Percentiles rank a stretch among this genome's conserved stretches.
Evolutionary conservation across 2,329 filamentous ascomycete genomes (phyloP).

Genomic region (Zasmidium citrigriseum): DNA sequence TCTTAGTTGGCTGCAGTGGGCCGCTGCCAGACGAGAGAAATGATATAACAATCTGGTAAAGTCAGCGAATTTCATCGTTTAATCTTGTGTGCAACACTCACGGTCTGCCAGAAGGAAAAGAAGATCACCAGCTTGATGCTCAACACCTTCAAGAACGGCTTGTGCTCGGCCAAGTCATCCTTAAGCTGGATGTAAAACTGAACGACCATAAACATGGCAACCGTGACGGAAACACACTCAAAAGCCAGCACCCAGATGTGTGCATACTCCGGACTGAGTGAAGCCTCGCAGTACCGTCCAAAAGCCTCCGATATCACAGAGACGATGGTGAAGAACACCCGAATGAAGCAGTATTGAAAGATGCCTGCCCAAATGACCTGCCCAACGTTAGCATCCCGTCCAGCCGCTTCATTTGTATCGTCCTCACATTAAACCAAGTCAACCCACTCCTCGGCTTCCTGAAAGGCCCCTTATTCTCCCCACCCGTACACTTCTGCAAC

Average conservation of each 20-base stretch:
- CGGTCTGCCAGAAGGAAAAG: constrained; percentile 82
- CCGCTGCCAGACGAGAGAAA: constrained; percentile 63
- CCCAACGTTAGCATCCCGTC: constrained; percentile 21
- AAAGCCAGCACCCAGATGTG: constrained; percentile 80
- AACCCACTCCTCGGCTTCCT: constrained; percentile 76
- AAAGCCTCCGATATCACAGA: constrained; percentile 72
- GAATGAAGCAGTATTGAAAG: constrained; percentile 84
- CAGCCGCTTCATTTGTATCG: not conserved
- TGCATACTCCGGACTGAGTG: constrained; percentile 74
- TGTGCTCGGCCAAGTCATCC: constrained; percentile 66
- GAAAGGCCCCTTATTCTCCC: constrained; percentile 65
- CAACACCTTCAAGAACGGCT: constrained; percentile 75
- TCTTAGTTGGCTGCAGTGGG: constrained; percentile 62
- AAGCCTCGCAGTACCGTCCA: constrained; percentile 74
- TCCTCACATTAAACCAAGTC: constrained; percentile 80
- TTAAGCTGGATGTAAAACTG: constrained; percentile 83
- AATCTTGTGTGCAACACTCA: constrained; percentile 29
- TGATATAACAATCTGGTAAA: constrained; percentile 56
- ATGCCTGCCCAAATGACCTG: constrained; percentile 75
- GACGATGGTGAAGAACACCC: constrained; percentile 76
- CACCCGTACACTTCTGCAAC: constrained; percentile 70
- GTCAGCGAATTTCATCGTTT: constrained; percentile 8
- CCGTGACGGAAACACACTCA: constrained; percentile 69
- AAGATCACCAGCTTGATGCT: constrained; percentile 92
- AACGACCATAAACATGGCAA: constrained; percentile 87